These are phyloP conservation scores for Cytospora leucostoma DNA, from an alignment of 2,329 filamentous ascomycete genomes.

Conservation along the genomic window DNA sequence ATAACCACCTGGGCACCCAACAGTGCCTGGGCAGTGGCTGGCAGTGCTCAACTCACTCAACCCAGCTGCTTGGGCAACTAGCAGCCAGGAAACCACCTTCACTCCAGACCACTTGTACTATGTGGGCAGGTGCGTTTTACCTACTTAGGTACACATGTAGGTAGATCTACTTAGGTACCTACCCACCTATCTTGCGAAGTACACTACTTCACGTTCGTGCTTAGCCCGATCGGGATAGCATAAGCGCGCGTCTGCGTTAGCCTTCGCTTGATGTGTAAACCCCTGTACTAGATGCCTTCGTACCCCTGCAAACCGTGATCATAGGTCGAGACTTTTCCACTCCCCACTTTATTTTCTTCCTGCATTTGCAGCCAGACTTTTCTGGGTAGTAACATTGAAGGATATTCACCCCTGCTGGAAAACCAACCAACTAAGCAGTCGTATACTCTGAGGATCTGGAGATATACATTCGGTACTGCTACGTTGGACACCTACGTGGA, in stretches of 20 bases:
- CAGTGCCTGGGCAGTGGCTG: no score
- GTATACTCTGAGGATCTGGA: not conserved
- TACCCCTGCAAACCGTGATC: not conserved
- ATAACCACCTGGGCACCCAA: no score
- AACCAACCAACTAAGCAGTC: not conserved
- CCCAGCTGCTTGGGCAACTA: no score
- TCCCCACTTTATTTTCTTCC: conserved; percentile 10
- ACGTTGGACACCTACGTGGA: not conserved
- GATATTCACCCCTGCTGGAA: not conserved
- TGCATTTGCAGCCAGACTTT: conserved; percentile 10
- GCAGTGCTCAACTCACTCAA: no score
- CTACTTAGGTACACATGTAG: no score
- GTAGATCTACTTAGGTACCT: no score
- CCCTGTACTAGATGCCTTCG: no score
- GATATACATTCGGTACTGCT: not conserved
- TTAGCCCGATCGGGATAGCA: not conserved
- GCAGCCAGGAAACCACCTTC: no score
- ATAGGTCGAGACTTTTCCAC: conserved; percentile 8
- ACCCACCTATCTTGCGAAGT: not conserved
- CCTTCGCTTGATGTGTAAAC: not conserved
- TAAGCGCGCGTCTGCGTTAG: conserved; percentile 26
- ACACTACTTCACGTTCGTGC: not conserved
- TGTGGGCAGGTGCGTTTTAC: no score
- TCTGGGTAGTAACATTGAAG: not conserved
- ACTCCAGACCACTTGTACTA: no score